A percentile compares a stretch with the other conserved stretches of the same genome.
phyloP scores from a whole-genome alignment of 139 green algal genomes.

The Helicosporidium sp. region DNA sequence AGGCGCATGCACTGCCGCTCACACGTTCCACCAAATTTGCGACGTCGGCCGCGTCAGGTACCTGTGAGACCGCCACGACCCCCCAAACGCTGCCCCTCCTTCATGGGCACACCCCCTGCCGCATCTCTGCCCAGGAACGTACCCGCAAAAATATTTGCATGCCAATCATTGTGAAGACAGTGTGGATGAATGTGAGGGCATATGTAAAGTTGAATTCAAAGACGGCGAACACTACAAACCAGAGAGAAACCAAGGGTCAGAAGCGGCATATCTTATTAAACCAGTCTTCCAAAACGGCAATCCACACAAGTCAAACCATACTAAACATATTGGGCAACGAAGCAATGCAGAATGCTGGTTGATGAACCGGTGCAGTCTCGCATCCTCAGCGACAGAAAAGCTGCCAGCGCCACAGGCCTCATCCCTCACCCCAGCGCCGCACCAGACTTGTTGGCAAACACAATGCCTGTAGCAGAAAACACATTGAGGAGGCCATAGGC shows the following conservation, averaged over 20 bases:
- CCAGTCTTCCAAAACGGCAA: too few species aligned
- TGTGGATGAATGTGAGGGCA: slow-evolving; percentile 66
- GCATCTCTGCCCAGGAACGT: background rate
- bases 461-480: slow-evolving; percentile 29
- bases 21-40: too few species aligned
- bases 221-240: slow-evolving; percentile 24
- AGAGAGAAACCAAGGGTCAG: too few species aligned
- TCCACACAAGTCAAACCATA: too few species aligned
- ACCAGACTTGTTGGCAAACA: slow-evolving; percentile 74
- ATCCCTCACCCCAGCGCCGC: background rate
- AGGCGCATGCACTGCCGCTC: too few species aligned
- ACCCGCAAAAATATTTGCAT: slow-evolving; percentile 20
- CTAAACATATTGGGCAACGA: too few species aligned
- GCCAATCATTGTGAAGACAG: slow-evolving; percentile 42
- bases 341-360: too few species aligned
- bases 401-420: too few species aligned
- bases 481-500: slow-evolving; percentile 46
- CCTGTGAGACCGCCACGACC: background rate
- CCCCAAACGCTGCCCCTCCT: background rate
- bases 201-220: slow-evolving; percentile 59
- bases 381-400: background rate
- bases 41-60: background rate
- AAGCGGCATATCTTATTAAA: too few species aligned
- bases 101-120: background rate
- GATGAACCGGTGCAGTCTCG: background rate